Evolutionary conservation across 352 stramenopile genomes (phyloP).

Genomic region (Phytopythium kandeliae): DNA sequence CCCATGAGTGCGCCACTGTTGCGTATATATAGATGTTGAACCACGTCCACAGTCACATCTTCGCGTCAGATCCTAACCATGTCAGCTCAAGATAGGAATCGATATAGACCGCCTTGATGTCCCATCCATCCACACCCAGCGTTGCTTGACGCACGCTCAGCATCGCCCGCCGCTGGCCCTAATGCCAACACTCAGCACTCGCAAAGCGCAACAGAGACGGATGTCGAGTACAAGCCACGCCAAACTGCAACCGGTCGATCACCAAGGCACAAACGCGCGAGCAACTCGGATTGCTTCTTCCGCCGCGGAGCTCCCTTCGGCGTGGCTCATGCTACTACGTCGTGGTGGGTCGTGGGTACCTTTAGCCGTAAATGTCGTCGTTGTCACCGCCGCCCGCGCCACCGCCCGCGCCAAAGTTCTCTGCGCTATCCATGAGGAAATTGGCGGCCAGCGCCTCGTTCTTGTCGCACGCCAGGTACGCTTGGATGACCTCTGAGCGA

Average conservation of each 20-base stretch:
- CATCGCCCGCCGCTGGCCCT: too few relatives aligned
- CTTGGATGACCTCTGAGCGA: constrained; percentile 92
- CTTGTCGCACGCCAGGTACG: constrained; percentile 99
- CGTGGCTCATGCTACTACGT: constrained; percentile 3
- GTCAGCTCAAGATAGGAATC: not conserved
- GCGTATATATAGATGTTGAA: not conserved
- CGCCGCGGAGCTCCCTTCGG: not conserved
- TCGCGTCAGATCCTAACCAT: too few relatives aligned
- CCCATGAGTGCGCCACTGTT: not conserved
- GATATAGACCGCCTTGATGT: not conserved
- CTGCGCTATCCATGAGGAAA: constrained; percentile 95
- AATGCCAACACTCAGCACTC: too few relatives aligned
- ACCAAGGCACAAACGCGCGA: not conserved
- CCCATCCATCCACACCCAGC: not conserved
- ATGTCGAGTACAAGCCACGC: not conserved
- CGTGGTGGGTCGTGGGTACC: not conserved
- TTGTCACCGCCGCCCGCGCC: constrained; percentile 59
- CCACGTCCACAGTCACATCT: not conserved
- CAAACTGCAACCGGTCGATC: too few relatives aligned
- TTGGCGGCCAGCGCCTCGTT: constrained; percentile 98
- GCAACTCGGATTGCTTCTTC: constrained; percentile 4
- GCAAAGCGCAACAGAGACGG: too few relatives aligned
- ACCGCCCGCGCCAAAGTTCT: constrained; percentile 43
- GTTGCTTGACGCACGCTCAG: too few relatives aligned
- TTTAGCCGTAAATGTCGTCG: constrained; percentile 81